phyloP scores from a whole-genome alignment of 2,329 filamentous ascomycete genomes.

The Sporothrix euskadiensis region DNA sequence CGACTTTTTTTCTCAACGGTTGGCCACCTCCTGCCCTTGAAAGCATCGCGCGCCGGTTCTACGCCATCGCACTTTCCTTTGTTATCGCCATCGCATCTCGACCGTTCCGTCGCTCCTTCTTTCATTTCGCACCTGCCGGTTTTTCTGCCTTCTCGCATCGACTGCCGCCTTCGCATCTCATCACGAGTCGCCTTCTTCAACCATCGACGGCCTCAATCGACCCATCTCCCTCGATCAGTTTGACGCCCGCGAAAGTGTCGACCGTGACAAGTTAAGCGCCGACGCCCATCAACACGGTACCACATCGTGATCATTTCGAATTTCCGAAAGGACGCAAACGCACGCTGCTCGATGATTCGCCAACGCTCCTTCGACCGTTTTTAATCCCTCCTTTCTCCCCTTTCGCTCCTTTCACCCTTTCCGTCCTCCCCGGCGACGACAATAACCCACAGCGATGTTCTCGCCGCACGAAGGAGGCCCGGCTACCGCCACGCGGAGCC shows the following conservation, averaged over 20 bases:
- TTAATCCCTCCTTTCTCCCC: background rate
- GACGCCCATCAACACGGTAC: background rate
- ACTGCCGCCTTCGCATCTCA: conserved; percentile 9
- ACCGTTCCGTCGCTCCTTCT: conserved; percentile 21
- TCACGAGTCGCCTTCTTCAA: conserved; percentile 11
- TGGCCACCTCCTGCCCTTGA: background rate
- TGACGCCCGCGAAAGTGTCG: background rate
- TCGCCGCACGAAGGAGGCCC: conserved; percentile 54
- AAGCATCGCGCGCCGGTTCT: conserved; percentile 13
- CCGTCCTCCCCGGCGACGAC: background rate
- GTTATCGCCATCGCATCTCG: background rate
- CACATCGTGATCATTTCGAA: background rate
- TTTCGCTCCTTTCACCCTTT: background rate
- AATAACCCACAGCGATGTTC: conserved; percentile 53
- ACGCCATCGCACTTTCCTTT: conserved; percentile 26
- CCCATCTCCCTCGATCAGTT: background rate
- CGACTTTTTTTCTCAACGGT: conserved; percentile 23
- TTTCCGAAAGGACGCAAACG: background rate
- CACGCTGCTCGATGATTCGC: conserved; percentile 23
- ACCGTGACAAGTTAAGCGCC: background rate
- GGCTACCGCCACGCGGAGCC: conserved; percentile 59
- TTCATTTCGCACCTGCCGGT: conserved; percentile 11
- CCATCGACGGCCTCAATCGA: conserved; percentile 14
- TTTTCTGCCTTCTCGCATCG: conserved; percentile 16
- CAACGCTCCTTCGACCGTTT: conserved; percentile 7